A percentile compares a stretch with the other conserved stretches of the same genome.
phyloP scores from a whole-genome alignment of 139 green algal species.

The Tetraselmis chui region DNA sequence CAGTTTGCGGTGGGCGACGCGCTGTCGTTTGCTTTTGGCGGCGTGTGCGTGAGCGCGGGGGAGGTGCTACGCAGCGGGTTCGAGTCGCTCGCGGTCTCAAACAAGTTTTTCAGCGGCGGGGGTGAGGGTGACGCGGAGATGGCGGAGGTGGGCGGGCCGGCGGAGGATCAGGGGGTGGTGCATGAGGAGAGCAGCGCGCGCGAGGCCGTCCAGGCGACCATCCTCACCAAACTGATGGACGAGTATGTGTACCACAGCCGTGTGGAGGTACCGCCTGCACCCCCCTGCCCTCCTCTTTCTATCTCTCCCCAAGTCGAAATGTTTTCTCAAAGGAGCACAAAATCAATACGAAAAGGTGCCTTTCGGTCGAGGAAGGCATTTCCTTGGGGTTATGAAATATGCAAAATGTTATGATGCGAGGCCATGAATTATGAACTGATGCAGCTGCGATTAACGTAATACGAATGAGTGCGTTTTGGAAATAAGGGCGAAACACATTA shows the following conservation, averaged over 20 bases:
- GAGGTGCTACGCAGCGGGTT: constrained; percentile 43
- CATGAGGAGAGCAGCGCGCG: background rate
- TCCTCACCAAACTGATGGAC: constrained; percentile 41
- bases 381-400: too few relatives aligned
- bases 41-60: constrained; percentile 33
- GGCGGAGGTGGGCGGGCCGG: constrained; percentile 13
- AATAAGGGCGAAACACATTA: too few relatives aligned
- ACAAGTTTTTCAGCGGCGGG: constrained; percentile 3
- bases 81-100: constrained; percentile 23
- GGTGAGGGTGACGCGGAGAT: constrained; percentile 9
- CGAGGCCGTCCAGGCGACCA: constrained; percentile 19
- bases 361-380: too few relatives aligned
- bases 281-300: background rate
- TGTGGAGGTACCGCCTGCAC: constrained; percentile 38
- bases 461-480: too few relatives aligned
- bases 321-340: too few relatives aligned
- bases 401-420: too few relatives aligned
- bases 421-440: too few relatives aligned
- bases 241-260: constrained; percentile 43
- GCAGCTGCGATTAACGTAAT: too few relatives aligned
- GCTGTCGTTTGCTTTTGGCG: constrained; percentile 68
- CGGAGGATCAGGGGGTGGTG: background rate
- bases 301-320: too few relatives aligned
- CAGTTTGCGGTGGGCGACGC: constrained; percentile 74
- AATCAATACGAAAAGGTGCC: too few relatives aligned